phyloP scores from a whole-genome alignment of 441 rosid species.

The Croton setiger region DNA sequence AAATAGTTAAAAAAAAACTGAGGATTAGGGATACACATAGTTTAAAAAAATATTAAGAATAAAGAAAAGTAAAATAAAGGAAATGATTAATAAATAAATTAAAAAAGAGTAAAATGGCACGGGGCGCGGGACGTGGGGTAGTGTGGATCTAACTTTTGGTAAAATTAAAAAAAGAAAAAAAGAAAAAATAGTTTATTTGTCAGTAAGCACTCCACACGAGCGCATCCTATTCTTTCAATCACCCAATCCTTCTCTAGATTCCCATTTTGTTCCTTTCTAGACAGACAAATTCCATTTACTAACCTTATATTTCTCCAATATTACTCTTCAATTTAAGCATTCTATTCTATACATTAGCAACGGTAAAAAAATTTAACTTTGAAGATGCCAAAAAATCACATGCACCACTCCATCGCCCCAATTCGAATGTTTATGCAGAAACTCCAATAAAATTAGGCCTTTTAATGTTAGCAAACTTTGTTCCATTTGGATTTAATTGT shows the following conservation, averaged over 20 bases:
- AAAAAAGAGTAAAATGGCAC: conserved; percentile 6
- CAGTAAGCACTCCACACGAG: conserved; percentile 7
- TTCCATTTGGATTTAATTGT: too few species aligned
- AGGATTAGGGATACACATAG: too few species aligned
- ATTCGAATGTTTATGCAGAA: too few species aligned
- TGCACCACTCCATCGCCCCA: too few species aligned
- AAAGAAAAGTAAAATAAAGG: neutral
- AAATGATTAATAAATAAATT: neutral
- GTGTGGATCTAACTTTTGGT: conserved; percentile 5
- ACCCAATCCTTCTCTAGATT: conserved; percentile 14
- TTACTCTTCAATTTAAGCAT: too few species aligned
- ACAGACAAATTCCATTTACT: neutral
- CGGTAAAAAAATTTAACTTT: too few species aligned
- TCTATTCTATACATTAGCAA: too few species aligned
- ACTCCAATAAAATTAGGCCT: too few species aligned
- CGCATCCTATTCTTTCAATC: conserved; percentile 11
- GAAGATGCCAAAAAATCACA: too few species aligned
- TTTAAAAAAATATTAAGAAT: too few species aligned
- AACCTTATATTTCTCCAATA: neutral
- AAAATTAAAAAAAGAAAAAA: neutral
- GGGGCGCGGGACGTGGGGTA: conserved; percentile 31
- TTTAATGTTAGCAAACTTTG: too few species aligned
- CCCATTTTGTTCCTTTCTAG: conserved; percentile 4
- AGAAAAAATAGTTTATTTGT: neutral
- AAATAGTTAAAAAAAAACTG: too few species aligned